phyloP scores from a whole-genome alignment of 345 rosid genomes.

The Murraya paniculata region DNA sequence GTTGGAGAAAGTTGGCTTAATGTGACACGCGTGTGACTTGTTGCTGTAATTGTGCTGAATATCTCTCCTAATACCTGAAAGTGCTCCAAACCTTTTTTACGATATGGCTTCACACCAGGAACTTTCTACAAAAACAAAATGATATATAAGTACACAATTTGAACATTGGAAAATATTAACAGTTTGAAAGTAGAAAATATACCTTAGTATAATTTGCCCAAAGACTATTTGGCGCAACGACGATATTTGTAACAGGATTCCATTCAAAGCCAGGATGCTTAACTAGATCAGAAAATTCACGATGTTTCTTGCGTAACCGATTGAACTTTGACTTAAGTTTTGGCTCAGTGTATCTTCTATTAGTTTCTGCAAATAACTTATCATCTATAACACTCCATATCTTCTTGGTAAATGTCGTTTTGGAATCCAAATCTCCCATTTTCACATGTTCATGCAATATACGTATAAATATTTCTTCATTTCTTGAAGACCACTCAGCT shows the following conservation, averaged over 20 bases:
- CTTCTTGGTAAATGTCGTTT: background rate
- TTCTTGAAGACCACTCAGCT: slow-evolving; percentile 2
- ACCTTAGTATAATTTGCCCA: slow-evolving; percentile 2
- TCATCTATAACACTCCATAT: background rate
- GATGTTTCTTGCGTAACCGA: background rate
- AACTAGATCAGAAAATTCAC: slow-evolving; percentile 6
- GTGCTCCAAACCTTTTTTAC: background rate
- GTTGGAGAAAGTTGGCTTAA: background rate
- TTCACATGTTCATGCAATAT: slow-evolving; percentile 4
- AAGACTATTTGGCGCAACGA: background rate
- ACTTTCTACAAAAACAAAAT: background rate
- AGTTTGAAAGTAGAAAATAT: background rate
- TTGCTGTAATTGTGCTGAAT: background rate
- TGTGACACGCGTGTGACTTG: background rate
- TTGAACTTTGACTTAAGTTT: slow-evolving; percentile 12
- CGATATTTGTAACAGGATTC: background rate
- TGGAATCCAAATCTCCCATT: background rate
- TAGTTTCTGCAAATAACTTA: background rate
- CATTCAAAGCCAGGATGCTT: slow-evolving; percentile 7
- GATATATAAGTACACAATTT: background rate
- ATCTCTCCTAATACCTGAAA: background rate
- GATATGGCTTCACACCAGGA: background rate
- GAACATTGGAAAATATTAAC: background rate
- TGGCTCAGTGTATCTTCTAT: slow-evolving; percentile 1
- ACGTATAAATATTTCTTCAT: background rate